phyloP scores from a whole-genome alignment of 805 yeast genomes.

The Candida fluviatilis region DNA sequence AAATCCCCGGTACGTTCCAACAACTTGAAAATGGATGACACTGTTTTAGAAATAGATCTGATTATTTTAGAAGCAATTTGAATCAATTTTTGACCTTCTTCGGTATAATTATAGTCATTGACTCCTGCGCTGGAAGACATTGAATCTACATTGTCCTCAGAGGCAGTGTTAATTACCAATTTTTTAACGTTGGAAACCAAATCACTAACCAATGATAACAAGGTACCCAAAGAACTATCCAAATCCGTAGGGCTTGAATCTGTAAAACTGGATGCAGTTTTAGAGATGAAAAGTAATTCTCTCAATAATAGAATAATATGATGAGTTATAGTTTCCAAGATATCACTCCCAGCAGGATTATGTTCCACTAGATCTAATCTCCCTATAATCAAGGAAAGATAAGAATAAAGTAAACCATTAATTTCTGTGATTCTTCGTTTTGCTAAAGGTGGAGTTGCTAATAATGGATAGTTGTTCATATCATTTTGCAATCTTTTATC shows the following conservation, averaged over 20 bases:
- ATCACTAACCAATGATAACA: slow-evolving; percentile 59
- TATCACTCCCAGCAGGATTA: slow-evolving; percentile 64
- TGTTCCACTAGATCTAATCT: slow-evolving; percentile 74
- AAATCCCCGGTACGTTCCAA: slow-evolving; percentile 64
- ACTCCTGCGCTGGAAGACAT: slow-evolving; percentile 4
- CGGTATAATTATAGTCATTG: slow-evolving; percentile 49
- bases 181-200: slow-evolving; percentile 61
- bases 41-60: slow-evolving; percentile 45
- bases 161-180: slow-evolving; percentile 52
- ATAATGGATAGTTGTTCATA: slow-evolving; percentile 41
- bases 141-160: slow-evolving; percentile 25
- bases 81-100: slow-evolving; percentile 64
- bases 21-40: slow-evolving; percentile 47
- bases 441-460: slow-evolving; percentile 57
- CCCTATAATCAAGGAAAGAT: slow-evolving; percentile 68
- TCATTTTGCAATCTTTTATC: slow-evolving; percentile 31
- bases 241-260: slow-evolving; percentile 38
- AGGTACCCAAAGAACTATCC: slow-evolving; percentile 49
- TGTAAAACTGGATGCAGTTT: slow-evolving; percentile 40
- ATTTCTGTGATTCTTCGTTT: slow-evolving; percentile 61
- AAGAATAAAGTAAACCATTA: slow-evolving; percentile 53
- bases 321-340: slow-evolving; percentile 61
- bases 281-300: slow-evolving; percentile 60
- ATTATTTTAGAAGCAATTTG: slow-evolving; percentile 59
- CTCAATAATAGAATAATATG: slow-evolving; percentile 62